Conservation (phyloP, 257 asterid species). For the Buddleja alternifolia region DNA sequence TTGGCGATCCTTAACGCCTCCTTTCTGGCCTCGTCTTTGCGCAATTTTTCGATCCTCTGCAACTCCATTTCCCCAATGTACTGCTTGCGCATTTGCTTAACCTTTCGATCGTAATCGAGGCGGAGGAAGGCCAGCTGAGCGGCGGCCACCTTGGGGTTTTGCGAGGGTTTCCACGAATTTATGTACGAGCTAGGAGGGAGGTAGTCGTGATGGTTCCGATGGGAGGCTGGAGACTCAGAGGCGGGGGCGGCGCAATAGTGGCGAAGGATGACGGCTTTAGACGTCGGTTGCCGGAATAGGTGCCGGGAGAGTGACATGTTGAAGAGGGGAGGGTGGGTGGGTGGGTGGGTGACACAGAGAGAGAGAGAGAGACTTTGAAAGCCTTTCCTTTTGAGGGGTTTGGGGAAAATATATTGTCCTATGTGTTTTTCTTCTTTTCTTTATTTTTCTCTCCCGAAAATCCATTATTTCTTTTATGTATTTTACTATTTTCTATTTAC, state of each 20-base stretch:
- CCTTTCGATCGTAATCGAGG: conserved; percentile 63
- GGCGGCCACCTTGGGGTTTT: conserved; percentile 74
- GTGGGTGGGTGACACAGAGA: not conserved
- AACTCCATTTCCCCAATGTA: conserved; percentile 78
- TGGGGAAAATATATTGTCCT: no score
- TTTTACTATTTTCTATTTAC: no score
- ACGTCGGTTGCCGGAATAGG: conserved; percentile 49
- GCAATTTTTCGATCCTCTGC: conserved; percentile 64
- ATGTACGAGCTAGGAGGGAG: conserved; percentile 57
- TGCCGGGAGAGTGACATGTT: conserved; percentile 51
- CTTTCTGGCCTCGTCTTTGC: conserved; percentile 65
- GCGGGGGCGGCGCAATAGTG: conserved; percentile 32
- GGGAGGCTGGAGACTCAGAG: conserved; percentile 33
- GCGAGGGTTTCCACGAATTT: conserved; percentile 66
- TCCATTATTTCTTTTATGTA: no score
- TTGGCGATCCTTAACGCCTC: conserved; percentile 77
- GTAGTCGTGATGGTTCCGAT: conserved; percentile 50
- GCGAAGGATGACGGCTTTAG: conserved; percentile 32
- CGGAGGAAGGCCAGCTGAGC: conserved; percentile 60
- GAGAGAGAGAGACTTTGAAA: not conserved
- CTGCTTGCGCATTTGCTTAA: conserved; percentile 62
- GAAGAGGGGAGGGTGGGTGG: not conserved
- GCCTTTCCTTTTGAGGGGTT: not conserved
- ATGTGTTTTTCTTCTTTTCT: no score
- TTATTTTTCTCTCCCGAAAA: no score